Conservation (phyloP, 495 filamentous ascomycete genomes). For the Aspergillus avenaceus region DNA sequence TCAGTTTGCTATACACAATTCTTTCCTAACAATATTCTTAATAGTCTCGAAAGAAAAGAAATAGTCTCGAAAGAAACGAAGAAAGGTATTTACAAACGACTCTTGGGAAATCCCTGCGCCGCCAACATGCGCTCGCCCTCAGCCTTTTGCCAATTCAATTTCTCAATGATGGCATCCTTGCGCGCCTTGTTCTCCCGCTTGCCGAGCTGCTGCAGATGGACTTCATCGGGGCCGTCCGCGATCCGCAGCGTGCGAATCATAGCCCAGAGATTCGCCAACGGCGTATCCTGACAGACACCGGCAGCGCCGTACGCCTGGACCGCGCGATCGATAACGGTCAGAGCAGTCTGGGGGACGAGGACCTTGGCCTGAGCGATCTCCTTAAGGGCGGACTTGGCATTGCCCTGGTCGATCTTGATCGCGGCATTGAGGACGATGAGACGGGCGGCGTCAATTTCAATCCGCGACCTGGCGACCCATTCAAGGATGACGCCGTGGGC, state of each 20-base stretch:
- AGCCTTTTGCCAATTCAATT: constrained; percentile 59
- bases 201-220: constrained; percentile 88
- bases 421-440: constrained; percentile 86
- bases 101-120: constrained; percentile 52
- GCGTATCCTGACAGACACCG: constrained; percentile 87
- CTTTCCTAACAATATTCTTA: neutral
- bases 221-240: constrained; percentile 91
- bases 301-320: constrained; percentile 83
- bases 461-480: constrained; percentile 84
- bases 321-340: constrained; percentile 80
- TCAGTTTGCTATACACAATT: neutral
- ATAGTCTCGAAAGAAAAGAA: neutral
- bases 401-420: constrained; percentile 78
- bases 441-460: constrained; percentile 86
- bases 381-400: constrained; percentile 74
- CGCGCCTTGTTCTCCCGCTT: constrained; percentile 74
- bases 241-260: constrained; percentile 75
- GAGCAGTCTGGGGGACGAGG: constrained; percentile 69
- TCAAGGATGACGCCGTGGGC: constrained; percentile 89
- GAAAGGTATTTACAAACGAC: constrained; percentile 28
- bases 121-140: constrained; percentile 63
- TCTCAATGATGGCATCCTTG: constrained; percentile 55
- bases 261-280: constrained; percentile 84
- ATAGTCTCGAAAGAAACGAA: neutral
- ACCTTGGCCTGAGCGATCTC: constrained; percentile 90